Evolutionary conservation across 2,329 filamentous ascomycete species (phyloP).

Genomic region (Aulographum hederae): DNA sequence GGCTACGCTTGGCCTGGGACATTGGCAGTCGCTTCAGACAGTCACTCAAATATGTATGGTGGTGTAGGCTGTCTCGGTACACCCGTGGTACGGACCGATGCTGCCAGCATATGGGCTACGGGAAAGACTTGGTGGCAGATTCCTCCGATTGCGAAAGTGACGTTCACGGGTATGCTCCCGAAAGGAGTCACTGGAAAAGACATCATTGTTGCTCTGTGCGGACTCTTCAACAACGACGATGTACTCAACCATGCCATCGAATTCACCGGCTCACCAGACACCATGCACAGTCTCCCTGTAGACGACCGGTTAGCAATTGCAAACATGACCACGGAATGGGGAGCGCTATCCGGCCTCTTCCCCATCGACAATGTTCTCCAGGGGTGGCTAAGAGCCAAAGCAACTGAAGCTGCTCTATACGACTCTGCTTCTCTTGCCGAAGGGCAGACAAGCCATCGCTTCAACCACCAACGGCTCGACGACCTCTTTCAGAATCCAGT

Average conservation of each 20-base stretch:
- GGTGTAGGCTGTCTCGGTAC: conserved; percentile 60
- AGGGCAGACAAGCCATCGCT: conserved; percentile 33
- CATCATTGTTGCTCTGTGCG: conserved; percentile 77
- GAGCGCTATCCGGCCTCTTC: conserved; percentile 56
- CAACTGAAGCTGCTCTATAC: conserved; percentile 49
- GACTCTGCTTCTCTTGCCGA: conserved; percentile 27
- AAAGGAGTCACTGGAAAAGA: conserved; percentile 81
- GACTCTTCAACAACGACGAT: conserved; percentile 69
- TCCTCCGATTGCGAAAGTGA: conserved; percentile 67
- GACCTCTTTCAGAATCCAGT: conserved; percentile 49
- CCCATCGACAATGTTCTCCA: conserved; percentile 59
- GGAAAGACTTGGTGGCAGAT: conserved; percentile 76
- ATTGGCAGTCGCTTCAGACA: conserved; percentile 60
- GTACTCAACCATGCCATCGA: conserved; percentile 86
- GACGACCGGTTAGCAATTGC: conserved; percentile 57
- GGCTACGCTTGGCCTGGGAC: conserved; percentile 75
- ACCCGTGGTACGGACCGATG: conserved; percentile 73
- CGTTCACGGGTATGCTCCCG: conserved; percentile 56
- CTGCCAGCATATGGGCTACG: conserved; percentile 71
- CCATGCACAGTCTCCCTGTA: conserved; percentile 51
- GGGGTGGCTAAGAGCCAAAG: conserved; percentile 60
- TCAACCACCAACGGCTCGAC: conserved; percentile 58
- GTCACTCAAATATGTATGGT: conserved; percentile 70
- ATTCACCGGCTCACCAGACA: conserved; percentile 65
- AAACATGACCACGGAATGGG: conserved; percentile 77